Evolutionary conservation across 257 asterid species (phyloP), one percentile per base, ranked within the genome.

Genomic region (Solanum bulbocastanum): DNA sequence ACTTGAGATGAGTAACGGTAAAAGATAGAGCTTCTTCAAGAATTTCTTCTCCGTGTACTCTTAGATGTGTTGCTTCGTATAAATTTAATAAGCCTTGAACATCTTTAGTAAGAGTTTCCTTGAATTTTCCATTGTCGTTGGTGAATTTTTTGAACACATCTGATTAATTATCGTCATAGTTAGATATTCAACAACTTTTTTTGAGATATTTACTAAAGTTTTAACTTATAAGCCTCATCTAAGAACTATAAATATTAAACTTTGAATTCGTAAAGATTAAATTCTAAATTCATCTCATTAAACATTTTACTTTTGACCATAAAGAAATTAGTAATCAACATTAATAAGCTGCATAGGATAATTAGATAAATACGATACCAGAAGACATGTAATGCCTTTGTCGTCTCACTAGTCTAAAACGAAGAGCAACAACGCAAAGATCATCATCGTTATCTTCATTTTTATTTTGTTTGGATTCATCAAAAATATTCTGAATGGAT

Each of bases 391-490:
- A 2, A 66, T 87, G 76, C 30, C 91, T 87, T 87, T 87, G 88
- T 84, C 83, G 82, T 73, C 90, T 84, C n/a, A 89, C 81, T 35
- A 89, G 83, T 32, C 91, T 23, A 42, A 84, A 87, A 49, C 82
- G 69, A 84, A 84, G 88, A 25, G 91, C 88, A 36, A n/a, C 66
- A 6, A n/a, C 2, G 1, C 6, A 72, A 33, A 87, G 35, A 25
- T 14, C 12, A 1, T 68, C 2, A 0, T 87, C 65, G 3, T 83
- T 10, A 4, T 78, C 75, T 13, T 84, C 76, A 78, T 86, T 69
- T 18, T 30, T 84, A 20, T 62, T 22, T 0, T 73, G 39, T 2
- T 12, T 0, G 8, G 1, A 81, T 0, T 5, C 5, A 5, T 79
- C 23, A 72, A 79, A 86, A 8, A 89, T 60, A 6, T 65, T 5